A percentile compares a stretch with the other conserved stretches of the same genome.
These are phyloP conservation scores for Tephrocybe sp. DNA, from an alignment of 768 basidiomycete species.

Conservation along the genomic window DNA sequence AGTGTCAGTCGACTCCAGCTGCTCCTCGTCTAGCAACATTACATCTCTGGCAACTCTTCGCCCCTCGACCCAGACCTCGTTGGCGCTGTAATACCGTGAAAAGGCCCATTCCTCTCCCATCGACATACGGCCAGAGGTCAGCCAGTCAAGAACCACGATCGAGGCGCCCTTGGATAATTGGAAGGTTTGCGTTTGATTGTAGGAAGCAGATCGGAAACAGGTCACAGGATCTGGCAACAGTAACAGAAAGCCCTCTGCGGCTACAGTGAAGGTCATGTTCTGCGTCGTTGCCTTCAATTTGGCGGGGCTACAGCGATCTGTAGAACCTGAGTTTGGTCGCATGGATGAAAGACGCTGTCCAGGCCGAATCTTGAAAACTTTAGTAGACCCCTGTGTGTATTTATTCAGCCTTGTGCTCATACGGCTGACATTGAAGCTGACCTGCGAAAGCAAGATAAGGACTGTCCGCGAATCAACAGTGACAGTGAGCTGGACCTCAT, in stretches of 20 bases:
- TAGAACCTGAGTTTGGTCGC: slow-evolving; percentile 3
- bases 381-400: slow-evolving; percentile 80
- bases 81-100: slow-evolving; percentile 77
- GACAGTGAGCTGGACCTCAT: slow-evolving; percentile 63
- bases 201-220: slow-evolving; percentile 82
- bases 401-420: background rate
- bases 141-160: slow-evolving; percentile 82
- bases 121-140: slow-evolving; percentile 82
- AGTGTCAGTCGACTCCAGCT: slow-evolving; percentile 18
- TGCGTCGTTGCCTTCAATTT: slow-evolving; percentile 49
- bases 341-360: slow-evolving; percentile 55
- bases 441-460: slow-evolving; percentile 85
- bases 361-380: slow-evolving; percentile 83
- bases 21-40: slow-evolving; percentile 64
- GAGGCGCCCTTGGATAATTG: slow-evolving; percentile 58
- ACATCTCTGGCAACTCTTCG: slow-evolving; percentile 73
- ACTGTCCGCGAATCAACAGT: slow-evolving; percentile 53
- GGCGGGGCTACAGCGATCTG: slow-evolving; percentile 1
- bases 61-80: slow-evolving; percentile 73
- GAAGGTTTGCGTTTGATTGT: slow-evolving; percentile 83
- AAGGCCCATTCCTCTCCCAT: slow-evolving; percentile 90
- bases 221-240: slow-evolving; percentile 92
- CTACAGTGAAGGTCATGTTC: slow-evolving; percentile 55
- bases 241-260: slow-evolving; percentile 56
- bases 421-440: slow-evolving; percentile 27